phyloP scores from a whole-genome alignment of 257 asterid genomes.

The Solanum peruvianum region DNA sequence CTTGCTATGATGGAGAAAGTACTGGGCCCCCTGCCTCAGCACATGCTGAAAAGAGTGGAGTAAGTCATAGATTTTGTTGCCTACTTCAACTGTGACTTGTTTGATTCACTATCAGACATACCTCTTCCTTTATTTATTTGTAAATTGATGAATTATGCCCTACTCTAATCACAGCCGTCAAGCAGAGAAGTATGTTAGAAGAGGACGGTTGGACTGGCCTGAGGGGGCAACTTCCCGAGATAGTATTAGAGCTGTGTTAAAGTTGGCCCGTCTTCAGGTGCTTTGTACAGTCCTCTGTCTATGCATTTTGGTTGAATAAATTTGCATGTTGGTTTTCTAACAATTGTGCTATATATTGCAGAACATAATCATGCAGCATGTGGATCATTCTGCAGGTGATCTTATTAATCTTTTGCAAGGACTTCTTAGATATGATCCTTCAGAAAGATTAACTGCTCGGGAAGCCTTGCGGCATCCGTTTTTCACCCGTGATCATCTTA shows the following conservation, averaged over 20 bases:
- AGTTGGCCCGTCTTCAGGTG: constrained; percentile 67
- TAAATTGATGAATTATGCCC: background rate
- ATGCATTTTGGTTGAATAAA: background rate
- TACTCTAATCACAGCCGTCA: constrained; percentile 32
- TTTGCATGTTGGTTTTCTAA: background rate
- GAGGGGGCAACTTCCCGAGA: constrained; percentile 84
- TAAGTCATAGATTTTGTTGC: constrained; percentile 12
- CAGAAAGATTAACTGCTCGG: constrained; percentile 58
- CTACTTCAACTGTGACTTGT: background rate
- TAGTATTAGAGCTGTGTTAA: constrained; percentile 60
- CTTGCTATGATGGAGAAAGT: constrained; percentile 97
- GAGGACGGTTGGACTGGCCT: constrained; percentile 78
- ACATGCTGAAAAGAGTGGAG: constrained; percentile 73
- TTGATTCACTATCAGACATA: background rate
- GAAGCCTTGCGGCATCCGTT: constrained; percentile 74
- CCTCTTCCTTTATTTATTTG: no score
- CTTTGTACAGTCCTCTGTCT: background rate
- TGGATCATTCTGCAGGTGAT: constrained; percentile 95
- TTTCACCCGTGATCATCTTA: constrained; percentile 45
- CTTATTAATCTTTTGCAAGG: constrained; percentile 70
- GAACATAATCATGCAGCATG: constrained; percentile 81
- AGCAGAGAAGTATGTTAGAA: constrained; percentile 63
- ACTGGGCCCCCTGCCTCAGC: constrained; percentile 70
- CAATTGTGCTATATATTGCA: background rate
- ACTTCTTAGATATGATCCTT: constrained; percentile 64